Evolutionary conservation across 2,329 filamentous ascomycete genomes (phyloP), one percentile per base, ranked within the genome.

Genomic region (Apiospora sp.): DNA sequence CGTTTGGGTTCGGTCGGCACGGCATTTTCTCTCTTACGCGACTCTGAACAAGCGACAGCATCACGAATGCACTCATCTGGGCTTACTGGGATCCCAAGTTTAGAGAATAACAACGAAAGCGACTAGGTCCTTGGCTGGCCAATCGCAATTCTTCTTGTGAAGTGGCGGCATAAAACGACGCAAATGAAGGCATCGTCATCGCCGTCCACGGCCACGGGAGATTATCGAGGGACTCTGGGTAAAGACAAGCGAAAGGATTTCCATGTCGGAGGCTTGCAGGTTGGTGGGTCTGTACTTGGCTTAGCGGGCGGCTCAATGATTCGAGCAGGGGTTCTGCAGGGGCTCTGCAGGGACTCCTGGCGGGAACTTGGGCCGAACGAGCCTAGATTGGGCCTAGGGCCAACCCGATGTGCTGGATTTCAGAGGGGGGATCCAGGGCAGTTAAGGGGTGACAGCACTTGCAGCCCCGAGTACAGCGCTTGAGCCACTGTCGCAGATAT

Each of bases 261-360:
- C 54, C 54, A 61, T 61, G 54, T 58, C 16, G 27, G 24, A 34
- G 27, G 51, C 54, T 37, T 37, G 54, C 54, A 61, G 12, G 4
- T 22, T 10, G 16, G 54, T 64, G 58, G 5, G 34, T 64, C 1
- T 10, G 41, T 19, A 24, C 58, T n/a, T 49, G 44, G 46, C 19
- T 41, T 61, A 61, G 58, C 34, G 34, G 58, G 58, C 58, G 58
- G 58, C 58, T 64, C 58, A 58, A 34, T 64, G 58, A 64, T 64
- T 64, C 58, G n/a, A 64, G 58, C 58, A 41, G 34, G 58, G 58
- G 8, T 64, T n/a, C 30, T 5, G 14, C 51, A 34, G 51, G 27
- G 51, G 51, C 7, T 13, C 51, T 51, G 14, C 54, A 37, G 54
- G 54, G 54, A 19, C 4, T 41, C 10, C 19, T 41, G 58, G 58